These are phyloP conservation scores for Datura wrightii DNA, from an alignment of 257 asterid genomes.

Conservation along the genomic window DNA sequence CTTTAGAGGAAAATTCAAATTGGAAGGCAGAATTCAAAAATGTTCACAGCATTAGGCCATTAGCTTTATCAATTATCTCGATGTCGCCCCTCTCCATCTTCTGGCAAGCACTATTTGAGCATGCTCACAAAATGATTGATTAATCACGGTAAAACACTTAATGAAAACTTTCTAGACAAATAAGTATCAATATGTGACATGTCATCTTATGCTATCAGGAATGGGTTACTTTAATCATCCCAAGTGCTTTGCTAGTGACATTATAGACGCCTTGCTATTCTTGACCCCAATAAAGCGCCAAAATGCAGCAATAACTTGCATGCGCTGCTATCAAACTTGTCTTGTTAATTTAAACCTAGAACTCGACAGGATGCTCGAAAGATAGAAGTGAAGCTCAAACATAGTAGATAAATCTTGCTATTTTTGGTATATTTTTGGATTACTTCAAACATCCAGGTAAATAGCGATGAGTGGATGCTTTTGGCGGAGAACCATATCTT, in stretches of 20 bases:
- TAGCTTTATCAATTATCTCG: no score
- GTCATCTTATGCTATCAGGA: not conserved
- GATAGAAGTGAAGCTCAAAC: slow-evolving; percentile 8
- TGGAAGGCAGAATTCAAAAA: no score
- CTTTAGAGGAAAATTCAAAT: no score
- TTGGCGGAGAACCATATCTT: not conserved
- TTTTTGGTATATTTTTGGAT: not conserved
- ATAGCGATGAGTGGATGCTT: not conserved
- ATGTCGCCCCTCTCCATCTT: no score
- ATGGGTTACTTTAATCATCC: slow-evolving; percentile 5
- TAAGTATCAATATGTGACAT: not conserved
- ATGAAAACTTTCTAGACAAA: not conserved
- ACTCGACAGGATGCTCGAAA: slow-evolving; percentile 5
- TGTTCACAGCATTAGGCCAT: no score
- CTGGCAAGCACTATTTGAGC: no score
- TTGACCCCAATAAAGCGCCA: not conserved
- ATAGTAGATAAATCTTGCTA: not conserved
- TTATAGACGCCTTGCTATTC: not conserved
- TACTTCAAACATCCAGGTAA: not conserved
- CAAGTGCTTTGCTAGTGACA: not conserved
- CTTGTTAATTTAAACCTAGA: not conserved
- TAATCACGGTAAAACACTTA: not conserved
- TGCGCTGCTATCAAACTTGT: not conserved
- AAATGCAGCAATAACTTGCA: not conserved
- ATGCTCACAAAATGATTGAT: not conserved